Base-by-base conservation (phyloP, 768 basidiomycete species). In the Rhodotorula kratochvilovae region DNA sequence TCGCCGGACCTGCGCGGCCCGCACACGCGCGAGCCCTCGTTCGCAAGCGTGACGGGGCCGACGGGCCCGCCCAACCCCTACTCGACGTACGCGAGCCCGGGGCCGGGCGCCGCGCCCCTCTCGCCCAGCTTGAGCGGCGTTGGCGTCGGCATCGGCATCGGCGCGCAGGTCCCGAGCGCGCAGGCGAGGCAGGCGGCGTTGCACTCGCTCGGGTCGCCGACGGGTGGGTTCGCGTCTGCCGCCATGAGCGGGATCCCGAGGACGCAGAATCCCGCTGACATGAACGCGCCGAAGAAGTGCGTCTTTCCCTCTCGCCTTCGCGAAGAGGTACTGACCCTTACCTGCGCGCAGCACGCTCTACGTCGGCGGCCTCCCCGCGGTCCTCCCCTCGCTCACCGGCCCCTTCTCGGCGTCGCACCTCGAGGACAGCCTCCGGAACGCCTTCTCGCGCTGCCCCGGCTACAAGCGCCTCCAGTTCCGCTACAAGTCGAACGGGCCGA, bases 401-500 rank as follows among this genome's bases (percentile, higher is more conserved):
- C 73, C 90, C 5, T 88, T 87, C 76, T 87, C 90, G 48, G 85
- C 88, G 57, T 88, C 89, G 75, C 87, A 88, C 77, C 85, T 99
- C 5, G 94, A 99, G 81, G 91, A 94, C 68, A 87, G 86, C 45
- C 83, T 99, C 35, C 85, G 92, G 67, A 87, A 88, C 50, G 82
- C 96, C 58, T 99, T 99, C 80, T 84, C 85, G 39, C 83, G 83
- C 42, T 89, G 88, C 54, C 85, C 86, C 7, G 96, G 96, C 5
- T 99, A 88, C 81, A 89, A 91, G 68, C 90, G 94, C 77, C 85
- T 99, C 72, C 92, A 89, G 78, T 98, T 93, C 83, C 85, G 94
- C 63, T 92, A 95, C 78, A 99, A 99, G 83, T 91, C 87, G 79
- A 94, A 94, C 77, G 94, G 96, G 1, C 95, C 95, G 15, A 98